Conservation (phyloP, 2,329 filamentous ascomycete genomes). For the Microdochium nivale region DNA sequence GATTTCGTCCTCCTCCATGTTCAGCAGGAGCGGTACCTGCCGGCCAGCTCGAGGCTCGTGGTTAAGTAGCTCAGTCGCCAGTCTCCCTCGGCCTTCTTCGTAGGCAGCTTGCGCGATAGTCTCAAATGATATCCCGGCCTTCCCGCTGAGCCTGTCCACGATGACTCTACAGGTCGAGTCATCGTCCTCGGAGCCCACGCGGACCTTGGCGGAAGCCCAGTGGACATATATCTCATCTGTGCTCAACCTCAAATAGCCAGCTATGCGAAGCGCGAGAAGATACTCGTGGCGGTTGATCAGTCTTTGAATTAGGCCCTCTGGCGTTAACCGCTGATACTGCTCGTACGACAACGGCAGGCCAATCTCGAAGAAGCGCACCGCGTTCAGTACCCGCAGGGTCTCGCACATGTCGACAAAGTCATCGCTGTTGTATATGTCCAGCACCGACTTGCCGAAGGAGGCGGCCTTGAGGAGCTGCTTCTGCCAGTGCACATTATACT, state of each 20-base stretch:
- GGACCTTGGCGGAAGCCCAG: conserved; percentile 93
- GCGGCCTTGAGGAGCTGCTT: conserved; percentile 94
- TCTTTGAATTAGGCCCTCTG: conserved; percentile 77
- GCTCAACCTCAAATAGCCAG: conserved; percentile 76
- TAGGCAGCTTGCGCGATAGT: conserved; percentile 88
- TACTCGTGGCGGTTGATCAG: conserved; percentile 88
- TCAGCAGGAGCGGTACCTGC: conserved; percentile 85
- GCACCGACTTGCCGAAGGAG: conserved; percentile 93
- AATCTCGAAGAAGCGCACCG: conserved; percentile 83
- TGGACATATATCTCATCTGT: conserved; percentile 90
- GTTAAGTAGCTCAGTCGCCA: conserved; percentile 86
- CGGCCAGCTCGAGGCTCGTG: conserved; percentile 92
- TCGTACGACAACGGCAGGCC: conserved; percentile 88
- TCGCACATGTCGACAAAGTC: conserved; percentile 99
- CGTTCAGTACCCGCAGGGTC: conserved; percentile 83
- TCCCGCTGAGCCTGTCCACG: conserved; percentile 77
- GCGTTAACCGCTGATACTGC: conserved; percentile 84
- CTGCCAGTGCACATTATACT: conserved; percentile 86
- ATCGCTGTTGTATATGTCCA: conserved; percentile 96
- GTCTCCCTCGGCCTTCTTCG: conserved; percentile 80
- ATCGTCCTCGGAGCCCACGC: conserved; percentile 75
- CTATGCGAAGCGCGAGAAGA: conserved; percentile 78
- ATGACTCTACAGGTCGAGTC: conserved; percentile 80
- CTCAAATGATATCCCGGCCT: conserved; percentile 91
- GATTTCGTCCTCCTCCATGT: conserved; percentile 92